phyloP scores from a whole-genome alignment of 2,329 filamentous ascomycete genomes.

The Colletotrichum australisinense region DNA sequence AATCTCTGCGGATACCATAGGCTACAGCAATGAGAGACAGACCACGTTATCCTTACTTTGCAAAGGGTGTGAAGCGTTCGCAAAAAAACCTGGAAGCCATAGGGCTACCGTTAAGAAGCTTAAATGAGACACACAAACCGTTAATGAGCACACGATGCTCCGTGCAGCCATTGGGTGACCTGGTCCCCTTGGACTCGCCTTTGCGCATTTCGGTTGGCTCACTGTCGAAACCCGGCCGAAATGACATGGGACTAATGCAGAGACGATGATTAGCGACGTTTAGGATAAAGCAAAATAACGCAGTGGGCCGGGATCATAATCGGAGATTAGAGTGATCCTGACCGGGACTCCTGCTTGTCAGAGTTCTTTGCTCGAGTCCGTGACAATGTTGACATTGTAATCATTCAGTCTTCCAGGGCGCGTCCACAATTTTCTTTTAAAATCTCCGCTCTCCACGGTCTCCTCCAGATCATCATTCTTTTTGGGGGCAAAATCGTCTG shows the following conservation, averaged over 20 bases:
- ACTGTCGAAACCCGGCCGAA: constrained; percentile 20
- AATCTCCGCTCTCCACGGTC: constrained; percentile 23
- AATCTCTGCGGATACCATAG: constrained; percentile 1
- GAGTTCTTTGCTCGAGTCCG: neutral
- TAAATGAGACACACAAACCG: constrained; percentile 24
- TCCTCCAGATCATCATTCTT: constrained; percentile 1
- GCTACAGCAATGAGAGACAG: too few relatives aligned
- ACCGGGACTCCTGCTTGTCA: neutral
- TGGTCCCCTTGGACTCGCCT: neutral
- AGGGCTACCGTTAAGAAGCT: constrained; percentile 25
- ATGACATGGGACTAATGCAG: constrained; percentile 31
- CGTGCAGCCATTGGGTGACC: neutral
- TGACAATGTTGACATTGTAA: neutral
- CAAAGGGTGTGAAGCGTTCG: neutral
- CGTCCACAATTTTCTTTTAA: constrained; percentile 12
- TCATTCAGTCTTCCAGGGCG: neutral
- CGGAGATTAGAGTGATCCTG: constrained; percentile 31
- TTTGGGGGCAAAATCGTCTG: constrained; percentile 12
- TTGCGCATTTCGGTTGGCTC: constrained; percentile 23
- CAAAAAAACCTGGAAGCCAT: constrained; percentile 2
- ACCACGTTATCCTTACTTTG: neutral
- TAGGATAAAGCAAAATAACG: constrained; percentile 20
- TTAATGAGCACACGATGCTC: constrained; percentile 6
- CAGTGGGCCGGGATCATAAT: constrained; percentile 27
- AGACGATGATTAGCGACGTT: constrained; percentile 34